Evolutionary conservation across 1,139 yeast genomes (phyloP), one percentile per base, ranked within the genome.

Genomic region (Candida albicans): DNA sequence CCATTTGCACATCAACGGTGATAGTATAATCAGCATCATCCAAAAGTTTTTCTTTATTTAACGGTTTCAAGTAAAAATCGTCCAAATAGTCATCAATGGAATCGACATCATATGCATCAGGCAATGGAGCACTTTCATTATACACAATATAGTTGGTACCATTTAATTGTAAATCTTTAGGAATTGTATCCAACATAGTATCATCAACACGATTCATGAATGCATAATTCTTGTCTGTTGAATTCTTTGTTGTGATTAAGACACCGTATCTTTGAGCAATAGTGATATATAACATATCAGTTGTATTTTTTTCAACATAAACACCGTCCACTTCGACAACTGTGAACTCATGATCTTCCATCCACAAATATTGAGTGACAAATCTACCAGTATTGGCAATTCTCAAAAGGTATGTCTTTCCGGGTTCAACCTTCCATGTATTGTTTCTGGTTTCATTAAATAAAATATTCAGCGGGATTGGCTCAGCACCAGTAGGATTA

Each of bases 401-500:
- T 52, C 90, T 70, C 38, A 84, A 59, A 44, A 83, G 65, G 58
- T 85, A 84, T 1, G 87, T 84, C 49, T 75, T 81, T 40, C 77
- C 75, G n/a, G 84, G 81, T 46, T 79, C 73, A 44, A 86, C 84
- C 13, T 61, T 44, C 65, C 87, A 70, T 2, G 85, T 73, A 12
- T 66, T 73, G 54, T 82, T 81, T 43, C 76, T 73, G 8, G 86
- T 73, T 49, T 85, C 86, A 57, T 85, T 84, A 56, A 85, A 76
- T 42, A 85, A 66, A 33, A 80, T 56, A 55, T 79, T 82, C 51
- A 82, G 82, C 6, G 91, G 91, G 44, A 85, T 76, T 30, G 95
- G 95, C 59, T 86, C 95, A 32, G 87, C 89, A 43, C 95, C 95
- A 1, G 91, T 84, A 25, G 95, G 95, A 53, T 86, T 86, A 57